Evolutionary conservation across 73 alveolate species (phyloP), one percentile per base, ranked within the genome.

Genomic region (Paramecium sexaurelia): DNA sequence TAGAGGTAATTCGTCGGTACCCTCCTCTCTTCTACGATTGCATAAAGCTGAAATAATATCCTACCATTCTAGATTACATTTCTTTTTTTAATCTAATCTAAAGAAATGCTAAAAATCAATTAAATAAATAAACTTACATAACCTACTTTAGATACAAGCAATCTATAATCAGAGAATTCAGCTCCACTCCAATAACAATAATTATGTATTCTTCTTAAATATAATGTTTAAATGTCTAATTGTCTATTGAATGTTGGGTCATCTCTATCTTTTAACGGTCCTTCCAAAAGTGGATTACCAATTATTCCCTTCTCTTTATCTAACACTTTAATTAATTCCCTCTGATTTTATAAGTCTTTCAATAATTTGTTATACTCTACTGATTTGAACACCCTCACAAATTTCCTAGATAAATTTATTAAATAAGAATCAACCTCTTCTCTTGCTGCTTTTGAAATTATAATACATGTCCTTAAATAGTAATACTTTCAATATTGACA

Each of bases 161-260:
- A 78, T 43, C 90, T 78, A 78, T 78, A 78, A 24, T 78, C 90
- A 1, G 75, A 39, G 51, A 78, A 78, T 78, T 78, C 90, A 24
- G 55, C 90, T 78, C 75, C 90, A 78, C 75, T 78, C 75, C 75
- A 41, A 78, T 78, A 78, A 33, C 75, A 78, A 40, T 75, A 75
- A 3, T 32, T 13, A 24, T 78, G 90, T 20, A 78, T 40, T 32
- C 55, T 37, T 78, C 90, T 37, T 11, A 78, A 13, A 78, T 78
- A 78, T 19, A 78, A 33, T 0, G 90, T 41, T 78, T 78, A 33
- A 4, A 78, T 40, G 24, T 78, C 90, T 26, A 78, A 33, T 45
- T 78, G 11, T n/a, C 90, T 37, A 22, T 78, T 78, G 29, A 78
- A 78, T 41, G 90, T 45, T 41, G 90, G 90, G 20, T 78, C 75